A percentile compares a stretch with the other conserved stretches of the same genome.
These are phyloP conservation scores for Zychaea mexicana DNA, from an alignment of 371 early-diverging fungal genomes.

Conservation along the genomic window DNA sequence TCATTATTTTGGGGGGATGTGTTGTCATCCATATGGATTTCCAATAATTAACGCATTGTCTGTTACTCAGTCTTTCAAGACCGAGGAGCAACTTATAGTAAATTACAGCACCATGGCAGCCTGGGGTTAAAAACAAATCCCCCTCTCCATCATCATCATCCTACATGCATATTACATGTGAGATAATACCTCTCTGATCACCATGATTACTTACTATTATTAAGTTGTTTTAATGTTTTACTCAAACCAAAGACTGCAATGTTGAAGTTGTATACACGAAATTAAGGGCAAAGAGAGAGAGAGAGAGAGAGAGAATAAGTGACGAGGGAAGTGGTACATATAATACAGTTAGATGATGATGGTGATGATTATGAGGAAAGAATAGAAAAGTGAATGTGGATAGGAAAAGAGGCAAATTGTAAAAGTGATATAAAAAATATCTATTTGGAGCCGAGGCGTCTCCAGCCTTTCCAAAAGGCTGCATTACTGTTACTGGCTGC, in stretches of 20 bases:
- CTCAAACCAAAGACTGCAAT: no score
- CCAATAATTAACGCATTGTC: neutral
- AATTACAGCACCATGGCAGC: constrained; percentile 91
- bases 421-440: neutral
- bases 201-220: no score
- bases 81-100: constrained; percentile 81
- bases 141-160: no score
- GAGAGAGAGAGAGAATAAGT: neutral
- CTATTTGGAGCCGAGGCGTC: constrained; percentile 9
- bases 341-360: no score
- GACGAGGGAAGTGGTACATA: no score
- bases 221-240: no score
- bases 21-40: neutral
- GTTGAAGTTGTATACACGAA: no score
- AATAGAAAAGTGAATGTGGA: neutral
- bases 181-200: no score
- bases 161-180: no score
- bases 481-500: constrained; percentile 6
- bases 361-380: neutral
- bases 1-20: no score
- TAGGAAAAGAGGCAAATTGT: neutral
- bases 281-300: neutral
- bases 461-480: constrained; percentile 29
- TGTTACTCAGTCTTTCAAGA: constrained; percentile 74
- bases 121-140: constrained; percentile 72